Percentiles rank a stretch among this genome's conserved stretches.
Conservation (phyloP, 1,284 basidiomycete genomes). For the Microbotryum violaceum region DNA sequence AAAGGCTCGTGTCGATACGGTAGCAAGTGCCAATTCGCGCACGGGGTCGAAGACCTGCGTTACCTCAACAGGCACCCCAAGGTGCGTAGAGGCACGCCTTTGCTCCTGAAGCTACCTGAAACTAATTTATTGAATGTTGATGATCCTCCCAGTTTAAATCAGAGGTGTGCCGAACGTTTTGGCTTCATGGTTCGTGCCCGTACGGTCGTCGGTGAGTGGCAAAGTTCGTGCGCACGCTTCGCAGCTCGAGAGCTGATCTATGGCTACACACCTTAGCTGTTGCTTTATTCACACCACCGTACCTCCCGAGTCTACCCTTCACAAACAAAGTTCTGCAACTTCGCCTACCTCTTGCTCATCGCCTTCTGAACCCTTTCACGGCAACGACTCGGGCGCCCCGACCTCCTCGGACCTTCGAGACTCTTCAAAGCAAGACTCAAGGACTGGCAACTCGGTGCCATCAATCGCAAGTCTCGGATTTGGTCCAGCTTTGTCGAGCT, state of each 20-base stretch:
- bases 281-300: slow-evolving; percentile 71
- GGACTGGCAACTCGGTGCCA: slow-evolving; percentile 13
- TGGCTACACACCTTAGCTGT: slow-evolving; percentile 43
- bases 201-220: slow-evolving; percentile 61
- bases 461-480: slow-evolving; percentile 16
- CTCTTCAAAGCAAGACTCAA: background rate
- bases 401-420: background rate
- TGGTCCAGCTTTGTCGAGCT: slow-evolving; percentile 19
- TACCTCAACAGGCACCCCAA: slow-evolving; percentile 75
- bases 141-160: slow-evolving; percentile 64
- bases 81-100: slow-evolving; percentile 45
- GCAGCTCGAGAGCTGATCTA: too few species aligned
- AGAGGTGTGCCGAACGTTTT: slow-evolving; percentile 83
- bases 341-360: background rate
- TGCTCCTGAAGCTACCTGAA: slow-evolving; percentile 6
- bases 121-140: slow-evolving; percentile 29
- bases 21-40: slow-evolving; percentile 79
- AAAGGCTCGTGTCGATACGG: slow-evolving; percentile 81
- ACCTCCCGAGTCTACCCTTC: background rate
- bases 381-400: background rate
- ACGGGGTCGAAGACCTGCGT: slow-evolving; percentile 77
- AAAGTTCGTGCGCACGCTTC: background rate
- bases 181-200: slow-evolving; percentile 80
- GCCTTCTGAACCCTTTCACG: background rate
- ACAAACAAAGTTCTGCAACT: background rate